Evolutionary conservation across 1,139 yeast species (phyloP).

Genomic region (Pichia sp.): DNA sequence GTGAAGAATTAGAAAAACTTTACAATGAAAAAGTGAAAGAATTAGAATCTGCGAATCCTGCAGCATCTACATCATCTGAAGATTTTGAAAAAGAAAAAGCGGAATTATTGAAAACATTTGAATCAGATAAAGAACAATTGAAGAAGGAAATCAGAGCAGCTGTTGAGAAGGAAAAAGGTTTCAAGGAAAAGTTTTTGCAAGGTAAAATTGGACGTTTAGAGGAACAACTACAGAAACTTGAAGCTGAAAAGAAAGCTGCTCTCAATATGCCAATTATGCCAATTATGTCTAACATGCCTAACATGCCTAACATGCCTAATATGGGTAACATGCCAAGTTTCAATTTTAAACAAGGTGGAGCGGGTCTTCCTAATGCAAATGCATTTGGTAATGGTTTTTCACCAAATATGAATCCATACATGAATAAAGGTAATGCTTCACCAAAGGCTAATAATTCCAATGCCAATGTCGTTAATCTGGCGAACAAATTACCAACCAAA

Average conservation of each 20-base stretch:
- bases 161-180: constrained; percentile 27
- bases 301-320: constrained; percentile 8
- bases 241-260: constrained; percentile 10
- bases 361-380: not conserved
- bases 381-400: not conserved
- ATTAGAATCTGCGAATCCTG: constrained; percentile 12
- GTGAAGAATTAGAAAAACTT: constrained; percentile 27
- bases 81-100: constrained; percentile 11
- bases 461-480: too few relatives aligned
- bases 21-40: constrained; percentile 21
- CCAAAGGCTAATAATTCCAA: not conserved
- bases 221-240: constrained; percentile 20
- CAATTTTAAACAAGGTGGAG: not conserved
- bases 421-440: not conserved
- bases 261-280: constrained; percentile 5
- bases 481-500: constrained; percentile 13
- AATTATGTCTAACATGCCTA: constrained; percentile 3
- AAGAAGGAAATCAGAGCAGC: constrained; percentile 26
- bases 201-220: constrained; percentile 15
- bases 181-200: constrained; percentile 28
- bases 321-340: not conserved
- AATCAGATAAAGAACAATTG: constrained; percentile 26
- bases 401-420: not conserved
- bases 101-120: constrained; percentile 20
- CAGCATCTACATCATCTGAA: constrained; percentile 1